Percentiles rank a stretch among this genome's conserved stretches.
Evolutionary conservation across 2,329 filamentous ascomycete genomes (phyloP).

Genomic region (Penicillium polonicum): DNA sequence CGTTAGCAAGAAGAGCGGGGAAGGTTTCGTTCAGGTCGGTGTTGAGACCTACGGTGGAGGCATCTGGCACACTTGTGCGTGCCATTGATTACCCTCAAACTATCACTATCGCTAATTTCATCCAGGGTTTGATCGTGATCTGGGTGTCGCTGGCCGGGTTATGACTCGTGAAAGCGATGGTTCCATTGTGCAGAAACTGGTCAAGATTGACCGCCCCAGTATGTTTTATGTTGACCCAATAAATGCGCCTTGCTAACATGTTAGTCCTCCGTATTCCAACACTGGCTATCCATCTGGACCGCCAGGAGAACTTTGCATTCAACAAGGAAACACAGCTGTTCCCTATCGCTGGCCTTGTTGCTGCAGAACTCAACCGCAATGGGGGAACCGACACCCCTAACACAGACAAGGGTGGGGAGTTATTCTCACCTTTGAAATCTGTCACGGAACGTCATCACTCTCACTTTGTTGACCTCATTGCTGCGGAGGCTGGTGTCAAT

Average conservation of each 20-base stretch:
- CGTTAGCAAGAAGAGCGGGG: conserved; percentile 80
- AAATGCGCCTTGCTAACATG: neutral
- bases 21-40: conserved; percentile 89
- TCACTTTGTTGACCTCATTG: conserved; percentile 80
- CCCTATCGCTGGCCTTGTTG: conserved; percentile 83
- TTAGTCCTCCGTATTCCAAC: conserved; percentile 82
- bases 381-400: conserved; percentile 44
- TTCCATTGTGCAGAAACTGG: conserved; percentile 75
- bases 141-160: conserved; percentile 84
- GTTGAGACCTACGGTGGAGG: conserved; percentile 97
- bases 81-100: neutral
- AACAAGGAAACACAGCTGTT: conserved; percentile 98
- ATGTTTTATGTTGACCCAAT: conserved; percentile 19
- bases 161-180: conserved; percentile 74
- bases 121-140: conserved; percentile 83
- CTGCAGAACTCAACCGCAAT: conserved; percentile 81
- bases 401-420: conserved; percentile 52
- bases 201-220: conserved; percentile 84
- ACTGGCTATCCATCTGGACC: conserved; percentile 88
- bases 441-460: conserved; percentile 85
- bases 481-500: conserved; percentile 70
- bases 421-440: conserved; percentile 74
- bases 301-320: conserved; percentile 80
- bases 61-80: conserved; percentile 83
- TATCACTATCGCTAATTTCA: conserved; percentile 11